Percentiles rank a stretch among this genome's conserved stretches.
These are phyloP conservation scores for Linaria vulgaris DNA, from an alignment of 257 asterid genomes.

Conservation along the genomic window DNA sequence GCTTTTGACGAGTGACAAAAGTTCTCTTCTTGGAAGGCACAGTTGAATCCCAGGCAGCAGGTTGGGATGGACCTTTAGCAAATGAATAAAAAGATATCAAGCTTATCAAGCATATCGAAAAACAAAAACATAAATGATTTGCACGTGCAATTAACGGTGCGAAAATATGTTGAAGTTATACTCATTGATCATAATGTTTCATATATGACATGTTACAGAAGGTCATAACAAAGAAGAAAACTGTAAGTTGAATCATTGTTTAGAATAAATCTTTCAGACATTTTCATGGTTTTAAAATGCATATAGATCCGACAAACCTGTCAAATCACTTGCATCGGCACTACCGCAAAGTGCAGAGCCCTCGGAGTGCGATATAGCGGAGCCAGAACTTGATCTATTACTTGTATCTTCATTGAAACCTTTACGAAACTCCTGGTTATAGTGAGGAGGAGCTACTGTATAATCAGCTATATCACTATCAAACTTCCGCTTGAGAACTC, in stretches of 20 bases:
- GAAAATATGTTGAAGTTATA: too few species aligned
- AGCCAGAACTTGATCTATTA: slow-evolving; percentile 95
- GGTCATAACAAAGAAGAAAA: too few species aligned
- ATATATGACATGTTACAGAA: too few species aligned
- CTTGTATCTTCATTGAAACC: slow-evolving; percentile 78
- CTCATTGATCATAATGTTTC: too few species aligned
- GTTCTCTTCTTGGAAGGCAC: slow-evolving; percentile 96
- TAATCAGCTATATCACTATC: slow-evolving; percentile 43
- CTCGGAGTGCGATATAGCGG: slow-evolving; percentile 91
- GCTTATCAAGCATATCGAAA: too few species aligned
- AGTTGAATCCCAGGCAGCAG: slow-evolving; percentile 63
- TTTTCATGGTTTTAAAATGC: slow-evolving; percentile 6
- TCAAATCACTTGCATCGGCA: slow-evolving; percentile 90
- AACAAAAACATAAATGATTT: too few species aligned
- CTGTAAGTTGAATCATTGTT: too few species aligned
- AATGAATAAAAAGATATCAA: too few species aligned
- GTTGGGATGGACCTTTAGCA: slow-evolving; percentile 69
- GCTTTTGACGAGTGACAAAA: slow-evolving; percentile 73
- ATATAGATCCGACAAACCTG: slow-evolving; percentile 52
- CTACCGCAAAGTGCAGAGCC: slow-evolving; percentile 76
- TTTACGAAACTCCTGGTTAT: slow-evolving; percentile 53
- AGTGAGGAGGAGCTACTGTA: slow-evolving; percentile 46
- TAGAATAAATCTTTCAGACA: not conserved
- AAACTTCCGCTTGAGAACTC: slow-evolving; percentile 64
- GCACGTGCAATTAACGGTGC: too few species aligned